A percentile compares a stretch with the other conserved stretches of the same genome.
Conservation (phyloP, 106 monocot genomes). For the Dactylorhiza incarnata region DNA sequence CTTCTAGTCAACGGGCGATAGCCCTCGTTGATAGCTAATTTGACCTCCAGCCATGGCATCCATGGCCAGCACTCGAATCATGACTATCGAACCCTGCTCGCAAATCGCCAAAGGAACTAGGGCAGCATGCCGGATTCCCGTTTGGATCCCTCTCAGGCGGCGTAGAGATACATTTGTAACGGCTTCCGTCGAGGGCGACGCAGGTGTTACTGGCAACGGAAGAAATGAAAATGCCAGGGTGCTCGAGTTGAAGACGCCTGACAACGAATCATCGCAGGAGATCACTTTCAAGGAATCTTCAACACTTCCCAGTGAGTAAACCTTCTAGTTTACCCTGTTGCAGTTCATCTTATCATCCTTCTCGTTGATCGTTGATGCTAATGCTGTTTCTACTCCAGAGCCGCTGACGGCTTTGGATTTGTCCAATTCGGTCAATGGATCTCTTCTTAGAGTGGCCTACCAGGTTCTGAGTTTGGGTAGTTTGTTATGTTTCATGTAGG, state of each 20-base stretch:
- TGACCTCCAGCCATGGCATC: conserved; percentile 5
- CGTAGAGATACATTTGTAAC: background rate
- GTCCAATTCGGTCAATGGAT: conserved; percentile 20
- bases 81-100: background rate
- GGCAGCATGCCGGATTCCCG: background rate
- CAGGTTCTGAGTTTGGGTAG: conserved; percentile 20
- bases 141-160: background rate
- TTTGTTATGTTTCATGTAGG: background rate
- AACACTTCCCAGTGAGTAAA: conserved; percentile 28
- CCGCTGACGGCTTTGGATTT: conserved; percentile 28
- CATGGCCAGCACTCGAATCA: background rate
- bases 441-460: conserved; percentile 38
- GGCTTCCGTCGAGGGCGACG: background rate
- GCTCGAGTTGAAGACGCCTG: background rate
- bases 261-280: conserved; percentile 9
- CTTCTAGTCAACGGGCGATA: too few species aligned
- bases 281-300: conserved; percentile 17
- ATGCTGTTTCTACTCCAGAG: conserved; percentile 11
- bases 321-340: background rate
- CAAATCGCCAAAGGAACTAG: background rate
- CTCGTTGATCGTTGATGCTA: background rate
- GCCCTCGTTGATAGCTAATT: background rate
- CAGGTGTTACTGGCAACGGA: background rate
- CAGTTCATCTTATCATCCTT: background rate
- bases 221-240: background rate